Evolutionary conservation across 805 yeast species (phyloP).

Genomic region (Candida michaelii): DNA sequence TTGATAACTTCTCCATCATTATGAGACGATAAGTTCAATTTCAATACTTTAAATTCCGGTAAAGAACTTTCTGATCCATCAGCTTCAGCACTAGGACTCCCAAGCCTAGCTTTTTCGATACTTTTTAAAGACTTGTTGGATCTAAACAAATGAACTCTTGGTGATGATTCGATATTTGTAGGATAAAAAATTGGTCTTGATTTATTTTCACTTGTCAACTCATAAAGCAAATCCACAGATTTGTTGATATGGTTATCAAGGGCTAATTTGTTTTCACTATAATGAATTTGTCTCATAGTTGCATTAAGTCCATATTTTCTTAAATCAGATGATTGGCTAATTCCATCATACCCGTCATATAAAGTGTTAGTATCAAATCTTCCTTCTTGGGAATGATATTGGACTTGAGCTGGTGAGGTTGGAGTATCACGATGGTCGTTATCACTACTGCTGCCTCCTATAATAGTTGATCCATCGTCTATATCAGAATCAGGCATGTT

Average conservation of each 20-base stretch:
- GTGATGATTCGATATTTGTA: constrained; percentile 30
- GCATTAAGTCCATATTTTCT: constrained; percentile 36
- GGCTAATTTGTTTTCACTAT: constrained; percentile 67
- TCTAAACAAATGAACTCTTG: constrained; percentile 6
- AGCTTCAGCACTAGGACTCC: background rate
- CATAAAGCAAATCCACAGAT: constrained; percentile 49
- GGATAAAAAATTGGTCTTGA: constrained; percentile 66
- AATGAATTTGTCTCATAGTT: constrained; percentile 71
- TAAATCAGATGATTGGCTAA: constrained; percentile 14
- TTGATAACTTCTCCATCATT: constrained; percentile 30
- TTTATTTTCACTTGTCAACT: constrained; percentile 56
- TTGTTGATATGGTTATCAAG: constrained; percentile 61
- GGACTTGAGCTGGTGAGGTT: constrained; percentile 6
- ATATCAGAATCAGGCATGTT: background rate
- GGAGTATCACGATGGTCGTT: background rate
- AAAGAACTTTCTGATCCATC: constrained; percentile 17
- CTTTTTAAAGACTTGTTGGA: constrained; percentile 10
- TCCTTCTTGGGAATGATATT: constrained; percentile 36
- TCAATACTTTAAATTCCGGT: constrained; percentile 58
- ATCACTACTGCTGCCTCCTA: constrained; percentile 15
- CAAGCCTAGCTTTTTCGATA: constrained; percentile 10
- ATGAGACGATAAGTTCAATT: constrained; percentile 54
- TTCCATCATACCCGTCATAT: constrained; percentile 30
- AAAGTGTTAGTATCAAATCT: constrained; percentile 30
- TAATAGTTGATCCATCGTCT: constrained; percentile 15